These are phyloP conservation scores for Tetracentron sinense DNA, from an alignment of 164 flowering plant species.

Conservation along the genomic window DNA sequence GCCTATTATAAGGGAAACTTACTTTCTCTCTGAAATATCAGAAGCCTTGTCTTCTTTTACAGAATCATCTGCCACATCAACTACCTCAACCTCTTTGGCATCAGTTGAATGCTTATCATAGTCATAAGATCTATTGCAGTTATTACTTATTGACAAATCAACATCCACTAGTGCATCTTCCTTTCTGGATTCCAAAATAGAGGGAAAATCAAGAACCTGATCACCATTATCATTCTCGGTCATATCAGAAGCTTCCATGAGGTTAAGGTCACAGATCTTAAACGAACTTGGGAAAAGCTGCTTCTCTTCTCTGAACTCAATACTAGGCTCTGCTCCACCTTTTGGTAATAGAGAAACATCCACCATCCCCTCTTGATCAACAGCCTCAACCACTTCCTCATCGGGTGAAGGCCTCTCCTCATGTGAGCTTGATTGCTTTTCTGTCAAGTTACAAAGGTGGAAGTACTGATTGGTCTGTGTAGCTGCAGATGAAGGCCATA, in stretches of 20 bases:
- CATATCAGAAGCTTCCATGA: constrained; percentile 57
- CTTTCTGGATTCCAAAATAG: constrained; percentile 33
- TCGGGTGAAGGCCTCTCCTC: constrained; percentile 24
- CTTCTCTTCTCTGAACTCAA: constrained; percentile 55
- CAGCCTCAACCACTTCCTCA: constrained; percentile 23
- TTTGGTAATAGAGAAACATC: constrained; percentile 29
- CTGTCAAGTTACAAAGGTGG: constrained; percentile 25
- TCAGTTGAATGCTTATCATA: constrained; percentile 25
- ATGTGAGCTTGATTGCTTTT: constrained; percentile 19
- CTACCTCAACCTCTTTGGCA: constrained; percentile 54
- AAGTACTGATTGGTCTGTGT: constrained; percentile 29
- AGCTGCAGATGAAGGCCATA: constrained; percentile 41
- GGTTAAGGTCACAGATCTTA: constrained; percentile 88
- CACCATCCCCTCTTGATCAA: constrained; percentile 28
- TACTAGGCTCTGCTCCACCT: constrained; percentile 23
- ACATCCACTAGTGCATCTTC: constrained; percentile 44
- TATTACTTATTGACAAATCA: constrained; percentile 53
- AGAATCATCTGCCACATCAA: constrained; percentile 62
- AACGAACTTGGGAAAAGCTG: constrained; percentile 68
- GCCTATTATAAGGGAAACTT: constrained; percentile 17
- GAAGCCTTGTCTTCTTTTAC: constrained; percentile 35
- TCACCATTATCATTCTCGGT: constrained; percentile 43
- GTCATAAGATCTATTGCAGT: constrained; percentile 28
- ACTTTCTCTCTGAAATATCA: constrained; percentile 36
- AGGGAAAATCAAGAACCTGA: constrained; percentile 29